These are phyloP conservation scores for Candida labiduridarum DNA, from an alignment of 1,139 yeast species.

Conservation along the genomic window DNA sequence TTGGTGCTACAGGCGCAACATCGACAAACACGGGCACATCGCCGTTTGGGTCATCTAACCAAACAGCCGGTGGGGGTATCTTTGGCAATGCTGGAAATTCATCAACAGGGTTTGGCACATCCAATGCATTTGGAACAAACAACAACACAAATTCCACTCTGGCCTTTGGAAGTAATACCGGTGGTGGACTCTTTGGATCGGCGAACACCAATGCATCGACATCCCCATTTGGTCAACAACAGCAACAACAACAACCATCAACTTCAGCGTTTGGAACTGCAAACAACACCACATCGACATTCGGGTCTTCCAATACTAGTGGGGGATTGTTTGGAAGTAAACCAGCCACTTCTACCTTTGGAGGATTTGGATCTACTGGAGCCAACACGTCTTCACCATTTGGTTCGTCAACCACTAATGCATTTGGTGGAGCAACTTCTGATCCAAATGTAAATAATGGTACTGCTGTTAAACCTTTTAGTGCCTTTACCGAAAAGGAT, in stretches of 20 bases:
- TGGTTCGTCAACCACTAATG: slow-evolving; percentile 23
- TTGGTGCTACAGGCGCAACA: slow-evolving; percentile 22
- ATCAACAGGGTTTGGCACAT: slow-evolving; percentile 19
- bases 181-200: slow-evolving; percentile 33
- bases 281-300: slow-evolving; percentile 22
- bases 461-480: slow-evolving; percentile 69
- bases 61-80: slow-evolving; percentile 16
- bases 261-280: slow-evolving; percentile 21
- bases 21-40: slow-evolving; percentile 24
- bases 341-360: slow-evolving; percentile 20
- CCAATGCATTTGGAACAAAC: slow-evolving; percentile 21
- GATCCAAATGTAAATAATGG: slow-evolving; percentile 58
- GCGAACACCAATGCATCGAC: slow-evolving; percentile 16
- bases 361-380: slow-evolving; percentile 28
- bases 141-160: slow-evolving; percentile 13
- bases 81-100: slow-evolving; percentile 15
- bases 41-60: slow-evolving; percentile 36
- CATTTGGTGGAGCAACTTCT: slow-evolving; percentile 31
- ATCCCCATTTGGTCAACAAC: slow-evolving; percentile 25
- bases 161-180: slow-evolving; percentile 25
- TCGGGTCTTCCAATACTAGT: slow-evolving; percentile 16
- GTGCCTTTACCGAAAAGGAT: slow-evolving; percentile 74
- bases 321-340: slow-evolving; percentile 38
- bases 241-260: slow-evolving; percentile 8
- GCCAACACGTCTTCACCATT: slow-evolving; percentile 24